A percentile compares a stretch with the other conserved stretches of the same genome.
Conservation (phyloP, 2,329 filamentous ascomycete species). For the Byssochlamys sp. region DNA sequence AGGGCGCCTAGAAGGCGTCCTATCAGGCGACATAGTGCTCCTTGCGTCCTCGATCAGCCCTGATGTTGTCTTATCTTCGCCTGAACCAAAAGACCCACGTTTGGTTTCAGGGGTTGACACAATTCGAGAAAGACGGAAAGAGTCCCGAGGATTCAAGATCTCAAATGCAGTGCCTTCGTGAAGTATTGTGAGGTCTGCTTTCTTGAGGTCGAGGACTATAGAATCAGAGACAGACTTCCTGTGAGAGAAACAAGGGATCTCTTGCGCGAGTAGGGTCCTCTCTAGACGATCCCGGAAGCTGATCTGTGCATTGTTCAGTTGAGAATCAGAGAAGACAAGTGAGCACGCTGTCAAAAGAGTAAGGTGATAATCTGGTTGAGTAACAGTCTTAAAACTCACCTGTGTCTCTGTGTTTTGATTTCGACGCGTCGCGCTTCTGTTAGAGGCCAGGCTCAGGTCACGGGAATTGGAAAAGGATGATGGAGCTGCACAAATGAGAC, state of each 20-base stretch:
- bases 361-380: background rate
- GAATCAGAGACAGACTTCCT: constrained; percentile 17
- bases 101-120: constrained; percentile 25
- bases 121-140: constrained; percentile 24
- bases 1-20: background rate
- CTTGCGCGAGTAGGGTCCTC: constrained; percentile 5
- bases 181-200: constrained; percentile 19
- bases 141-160: constrained; percentile 29
- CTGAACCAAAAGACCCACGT: constrained; percentile 14
- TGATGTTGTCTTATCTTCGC: constrained; percentile 16
- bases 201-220: constrained; percentile 16
- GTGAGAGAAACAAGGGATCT: constrained; percentile 1
- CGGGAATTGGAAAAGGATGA: constrained; percentile 4
- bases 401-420: constrained; percentile 16
- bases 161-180: constrained; percentile 29
- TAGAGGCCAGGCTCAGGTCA: constrained; percentile 6
- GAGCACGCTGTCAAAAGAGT: background rate
- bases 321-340: background rate
- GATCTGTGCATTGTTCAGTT: constrained; percentile 11
- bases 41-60: constrained; percentile 5
- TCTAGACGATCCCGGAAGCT: constrained; percentile 24
- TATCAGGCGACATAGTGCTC: constrained; percentile 1
- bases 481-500: background rate
- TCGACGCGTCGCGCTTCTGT: constrained; percentile 9
- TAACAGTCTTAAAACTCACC: constrained; percentile 10